Percentiles rank a stretch among this genome's conserved stretches.
These are phyloP conservation scores for Solanum hybrid DNA, from an alignment of 305 asterid species.

Conservation along the genomic window DNA sequence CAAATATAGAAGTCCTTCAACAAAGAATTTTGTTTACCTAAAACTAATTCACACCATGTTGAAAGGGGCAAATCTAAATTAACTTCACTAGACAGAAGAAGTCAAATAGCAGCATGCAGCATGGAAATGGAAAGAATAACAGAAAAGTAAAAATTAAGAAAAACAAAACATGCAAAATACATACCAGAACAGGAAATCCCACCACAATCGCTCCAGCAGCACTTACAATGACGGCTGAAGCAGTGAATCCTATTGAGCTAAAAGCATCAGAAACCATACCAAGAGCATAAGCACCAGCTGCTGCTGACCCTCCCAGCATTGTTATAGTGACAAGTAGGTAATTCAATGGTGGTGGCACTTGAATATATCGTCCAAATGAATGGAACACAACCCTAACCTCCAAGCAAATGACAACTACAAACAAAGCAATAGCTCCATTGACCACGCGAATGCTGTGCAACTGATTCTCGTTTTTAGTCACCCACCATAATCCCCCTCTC, in stretches of 20 bases:
- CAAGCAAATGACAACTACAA: constrained; percentile 65
- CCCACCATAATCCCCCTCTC: constrained; percentile 97
- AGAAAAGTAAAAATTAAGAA: background rate
- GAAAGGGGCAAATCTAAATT: background rate
- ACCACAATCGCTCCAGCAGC: constrained; percentile 90
- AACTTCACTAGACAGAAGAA: background rate
- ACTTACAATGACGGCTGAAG: constrained; percentile 64
- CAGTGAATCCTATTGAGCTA: constrained; percentile 65
- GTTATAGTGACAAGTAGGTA: constrained; percentile 73
- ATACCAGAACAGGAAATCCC: constrained; percentile 88
- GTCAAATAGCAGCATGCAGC: background rate
- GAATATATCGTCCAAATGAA: constrained; percentile 90
- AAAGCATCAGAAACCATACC: constrained; percentile 82
- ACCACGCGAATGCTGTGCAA: constrained; percentile 67
- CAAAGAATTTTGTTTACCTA: background rate
- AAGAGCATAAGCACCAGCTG: constrained; percentile 73
- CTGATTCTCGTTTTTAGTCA: constrained; percentile 74
- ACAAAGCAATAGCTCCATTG: constrained; percentile 81
- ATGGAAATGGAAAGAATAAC: background rate
- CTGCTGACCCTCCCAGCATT: constrained; percentile 92
- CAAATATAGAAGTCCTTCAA: background rate
- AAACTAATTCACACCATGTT: background rate
- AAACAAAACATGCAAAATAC: constrained; percentile 11
- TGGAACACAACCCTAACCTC: constrained; percentile 97
- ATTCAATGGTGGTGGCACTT: constrained; percentile 89